phyloP scores from a whole-genome alignment of 768 basidiomycete species.

The Phanerochaete sordida region DNA sequence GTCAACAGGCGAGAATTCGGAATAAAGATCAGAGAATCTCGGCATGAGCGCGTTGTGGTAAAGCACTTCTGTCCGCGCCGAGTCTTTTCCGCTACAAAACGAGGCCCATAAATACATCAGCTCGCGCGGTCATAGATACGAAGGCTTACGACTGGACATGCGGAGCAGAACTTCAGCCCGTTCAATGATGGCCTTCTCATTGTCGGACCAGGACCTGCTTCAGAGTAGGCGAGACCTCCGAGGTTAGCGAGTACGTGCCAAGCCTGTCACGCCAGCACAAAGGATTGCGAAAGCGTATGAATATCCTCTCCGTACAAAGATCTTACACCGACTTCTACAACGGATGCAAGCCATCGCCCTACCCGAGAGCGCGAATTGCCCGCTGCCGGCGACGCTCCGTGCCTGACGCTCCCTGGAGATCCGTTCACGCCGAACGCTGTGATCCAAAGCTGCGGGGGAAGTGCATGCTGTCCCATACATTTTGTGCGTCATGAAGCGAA shows the following conservation, averaged over 20 bases:
- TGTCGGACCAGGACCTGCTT: not conserved
- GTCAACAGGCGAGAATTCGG: not conserved
- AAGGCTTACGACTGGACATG: not conserved
- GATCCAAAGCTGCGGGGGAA: not conserved
- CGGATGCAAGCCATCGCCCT: not conserved
- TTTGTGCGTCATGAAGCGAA: constrained; percentile 19
- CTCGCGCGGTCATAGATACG: not conserved
- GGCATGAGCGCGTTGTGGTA: not conserved
- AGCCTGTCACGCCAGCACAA: not conserved
- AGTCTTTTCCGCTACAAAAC: not conserved
- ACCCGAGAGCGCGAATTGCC: not conserved
- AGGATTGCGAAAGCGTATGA: not conserved
- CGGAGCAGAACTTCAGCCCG: not conserved
- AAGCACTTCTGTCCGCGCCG: not conserved
- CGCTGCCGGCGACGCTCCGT: not conserved
- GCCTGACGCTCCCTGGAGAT: not conserved
- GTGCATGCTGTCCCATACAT: constrained; percentile 19
- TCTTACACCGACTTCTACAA: not conserved
- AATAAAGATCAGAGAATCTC: constrained; percentile 1
- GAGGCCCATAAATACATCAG: not conserved
- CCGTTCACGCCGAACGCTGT: not conserved
- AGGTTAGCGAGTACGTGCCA: not conserved
- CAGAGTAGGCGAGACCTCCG: not conserved
- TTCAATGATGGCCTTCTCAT: not conserved
- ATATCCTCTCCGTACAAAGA: not conserved